These are phyloP conservation scores for Rhizoctonia solani DNA, from an alignment of 1,284 basidiomycete species.

Conservation along the genomic window DNA sequence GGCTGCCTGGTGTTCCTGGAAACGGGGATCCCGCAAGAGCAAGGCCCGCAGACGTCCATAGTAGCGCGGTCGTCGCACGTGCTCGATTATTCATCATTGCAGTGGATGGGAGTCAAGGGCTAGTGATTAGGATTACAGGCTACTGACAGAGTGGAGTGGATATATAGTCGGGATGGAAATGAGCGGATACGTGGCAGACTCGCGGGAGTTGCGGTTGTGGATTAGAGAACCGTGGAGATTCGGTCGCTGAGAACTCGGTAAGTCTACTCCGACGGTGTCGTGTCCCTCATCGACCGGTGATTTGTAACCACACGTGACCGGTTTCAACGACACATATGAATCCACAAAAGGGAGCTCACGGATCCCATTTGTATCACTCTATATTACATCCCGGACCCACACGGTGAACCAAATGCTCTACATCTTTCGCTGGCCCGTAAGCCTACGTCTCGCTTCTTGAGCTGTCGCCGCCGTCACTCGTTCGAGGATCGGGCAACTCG, in stretches of 20 bases:
- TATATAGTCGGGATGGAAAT: background rate
- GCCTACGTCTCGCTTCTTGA: background rate
- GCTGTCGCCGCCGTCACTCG: background rate
- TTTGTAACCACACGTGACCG: conserved; percentile 31
- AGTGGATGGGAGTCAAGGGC: background rate
- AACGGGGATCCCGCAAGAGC: conserved; percentile 5
- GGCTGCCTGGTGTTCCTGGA: conserved; percentile 13
- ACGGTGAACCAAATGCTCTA: conserved; percentile 3
- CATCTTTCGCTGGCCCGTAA: background rate
- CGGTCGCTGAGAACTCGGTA: conserved; percentile 24
- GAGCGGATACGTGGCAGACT: conserved; percentile 30
- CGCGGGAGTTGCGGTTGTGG: background rate
- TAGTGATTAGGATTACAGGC: background rate
- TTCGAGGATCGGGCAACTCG: conserved; percentile 25
- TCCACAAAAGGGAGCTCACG: too few species aligned
- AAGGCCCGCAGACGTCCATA: conserved; percentile 13
- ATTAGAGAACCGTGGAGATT: background rate
- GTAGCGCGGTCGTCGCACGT: conserved; percentile 5
- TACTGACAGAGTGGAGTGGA: background rate
- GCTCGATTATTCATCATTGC: conserved; percentile 1
- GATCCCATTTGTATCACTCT: background rate
- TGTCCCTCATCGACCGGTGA: background rate
- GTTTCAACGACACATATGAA: background rate
- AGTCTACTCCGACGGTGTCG: background rate
- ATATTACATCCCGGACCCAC: background rate